Base-by-base conservation (phyloP, 1,284 basidiomycete species). In the Malassezia brasiliensis region DNA sequence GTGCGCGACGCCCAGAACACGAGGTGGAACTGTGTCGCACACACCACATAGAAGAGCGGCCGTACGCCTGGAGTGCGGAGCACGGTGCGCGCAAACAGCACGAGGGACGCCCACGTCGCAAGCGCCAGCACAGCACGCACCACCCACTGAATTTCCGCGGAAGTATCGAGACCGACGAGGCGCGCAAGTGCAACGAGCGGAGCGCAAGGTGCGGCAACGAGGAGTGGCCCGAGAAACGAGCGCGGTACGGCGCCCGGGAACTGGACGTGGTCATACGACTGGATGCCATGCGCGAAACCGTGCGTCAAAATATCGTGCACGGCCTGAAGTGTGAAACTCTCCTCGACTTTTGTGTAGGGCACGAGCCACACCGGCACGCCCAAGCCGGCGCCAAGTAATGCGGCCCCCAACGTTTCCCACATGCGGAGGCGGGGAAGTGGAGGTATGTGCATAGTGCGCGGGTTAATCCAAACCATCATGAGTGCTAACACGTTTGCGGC, bases 321-420 rank as follows among this genome's bases (percentile, higher is more conserved):
- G 0, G 89, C 91, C 72, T 98, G 93, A 5, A 96, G 80, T 60
- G 86, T 90, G 79, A 96, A 96, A 70, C 86, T 88, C 77, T 98
- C 93, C 75, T 98, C 94, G 37, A 98, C 93, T 77, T 98, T 98
- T 3, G 87, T 88, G 74, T 86, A 91, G 0, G 93, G 93, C 2
- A 65, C 36, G 79, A 62, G n/a, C 17, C 41, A 7, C 36, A 52
- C 47, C 37, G 47, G 45, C 36, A 34, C 37, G 15, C 28, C 20
- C 4, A 52, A 8, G 35, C 41, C 36, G 10, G 17, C 34, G 3
- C 25, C 45, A 8, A 56, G 42, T 19, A 30, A 5, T 1, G 22
- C 25, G 12, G 42, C 38, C 3, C 32, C 12, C 15, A 35, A 10
- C 14, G 46, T 22, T n/a, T 19, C 31, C 15, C 14, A 17, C 47